These are phyloP conservation scores for Suhomyces prunicola DNA, from an alignment of 805 yeast species.

Conservation along the genomic window DNA sequence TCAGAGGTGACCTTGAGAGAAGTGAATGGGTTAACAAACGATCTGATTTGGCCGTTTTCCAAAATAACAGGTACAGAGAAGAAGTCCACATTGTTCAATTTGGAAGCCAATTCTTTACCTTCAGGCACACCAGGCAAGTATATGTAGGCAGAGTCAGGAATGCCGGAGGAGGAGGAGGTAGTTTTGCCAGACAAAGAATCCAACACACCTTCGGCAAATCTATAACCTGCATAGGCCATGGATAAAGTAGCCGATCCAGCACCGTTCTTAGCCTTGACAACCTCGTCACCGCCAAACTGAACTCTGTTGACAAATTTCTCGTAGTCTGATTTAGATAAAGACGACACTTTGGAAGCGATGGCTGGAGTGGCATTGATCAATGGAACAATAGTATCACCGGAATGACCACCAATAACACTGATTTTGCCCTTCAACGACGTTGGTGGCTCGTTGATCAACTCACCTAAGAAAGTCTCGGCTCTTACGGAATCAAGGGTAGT, in stretches of 20 bases:
- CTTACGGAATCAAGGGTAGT: conserved; percentile 46
- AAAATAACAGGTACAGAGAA: conserved; percentile 49
- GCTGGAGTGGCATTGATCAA: conserved; percentile 21
- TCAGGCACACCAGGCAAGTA: conserved; percentile 53
- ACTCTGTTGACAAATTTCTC: conserved; percentile 37
- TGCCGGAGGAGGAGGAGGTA: conserved; percentile 28
- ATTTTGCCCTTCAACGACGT: conserved; percentile 34
- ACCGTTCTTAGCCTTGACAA: conserved; percentile 91
- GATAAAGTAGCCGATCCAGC: conserved; percentile 93
- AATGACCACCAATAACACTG: conserved; percentile 46
- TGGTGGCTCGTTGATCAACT: conserved; percentile 31
- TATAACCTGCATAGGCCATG: conserved; percentile 90
- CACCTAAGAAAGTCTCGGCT: conserved; percentile 45
- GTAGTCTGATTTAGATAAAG: conserved; percentile 15
- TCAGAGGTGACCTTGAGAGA: conserved; percentile 25
- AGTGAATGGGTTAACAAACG: conserved; percentile 35
- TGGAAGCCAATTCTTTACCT: conserved; percentile 42
- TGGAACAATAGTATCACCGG: conserved; percentile 47
- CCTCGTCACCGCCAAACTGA: conserved; percentile 87
- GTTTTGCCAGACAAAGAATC: conserved; percentile 57
- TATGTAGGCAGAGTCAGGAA: conserved; percentile 49
- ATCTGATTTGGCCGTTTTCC: conserved; percentile 33
- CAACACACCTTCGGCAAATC: conserved; percentile 66
- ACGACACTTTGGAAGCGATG: conserved; percentile 16
- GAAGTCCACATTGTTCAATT: conserved; percentile 39